A percentile compares a stretch with the other conserved stretches of the same genome.
Conservation (phyloP, 805 yeast genomes). For the Myxozyma nipponensis region DNA sequence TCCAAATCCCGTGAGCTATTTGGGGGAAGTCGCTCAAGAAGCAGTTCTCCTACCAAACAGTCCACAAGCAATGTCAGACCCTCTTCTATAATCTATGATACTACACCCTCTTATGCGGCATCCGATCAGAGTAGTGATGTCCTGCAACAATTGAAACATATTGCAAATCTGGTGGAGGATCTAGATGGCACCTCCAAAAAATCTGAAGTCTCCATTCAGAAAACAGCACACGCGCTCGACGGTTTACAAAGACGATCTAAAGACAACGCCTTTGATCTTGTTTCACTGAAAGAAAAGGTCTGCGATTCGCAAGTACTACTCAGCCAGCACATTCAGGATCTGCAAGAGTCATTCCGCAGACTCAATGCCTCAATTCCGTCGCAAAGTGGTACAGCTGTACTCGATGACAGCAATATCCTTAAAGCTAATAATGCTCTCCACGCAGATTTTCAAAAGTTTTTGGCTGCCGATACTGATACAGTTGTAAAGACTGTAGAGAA, state of each 20-base stretch:
- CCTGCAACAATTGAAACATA: constrained; percentile 27
- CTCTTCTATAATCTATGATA: background rate
- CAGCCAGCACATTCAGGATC: constrained; percentile 6
- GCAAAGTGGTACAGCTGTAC: background rate
- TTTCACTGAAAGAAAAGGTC: constrained; percentile 27
- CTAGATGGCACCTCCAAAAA: constrained; percentile 34
- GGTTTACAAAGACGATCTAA: constrained; percentile 37
- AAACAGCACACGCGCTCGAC: constrained; percentile 37
- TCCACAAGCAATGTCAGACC: background rate
- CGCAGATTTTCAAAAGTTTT: background rate
- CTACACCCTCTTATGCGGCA: background rate
- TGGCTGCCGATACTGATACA: background rate
- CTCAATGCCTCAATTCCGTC: background rate
- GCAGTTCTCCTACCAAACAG: constrained; percentile 3
- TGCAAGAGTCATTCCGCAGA: background rate
- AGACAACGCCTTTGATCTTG: constrained; percentile 39
- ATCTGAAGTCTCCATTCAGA: constrained; percentile 36
- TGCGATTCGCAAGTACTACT: constrained; percentile 22
- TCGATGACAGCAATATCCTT: background rate
- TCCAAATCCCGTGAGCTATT: background rate
- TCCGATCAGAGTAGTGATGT: constrained; percentile 24
- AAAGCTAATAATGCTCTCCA: background rate
- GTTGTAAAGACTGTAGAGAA: background rate
- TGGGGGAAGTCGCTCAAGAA: background rate
- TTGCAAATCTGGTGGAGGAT: constrained; percentile 33